Conservation (phyloP, 2,329 filamentous ascomycete species). For the Dichotomopilus funicola region DNA sequence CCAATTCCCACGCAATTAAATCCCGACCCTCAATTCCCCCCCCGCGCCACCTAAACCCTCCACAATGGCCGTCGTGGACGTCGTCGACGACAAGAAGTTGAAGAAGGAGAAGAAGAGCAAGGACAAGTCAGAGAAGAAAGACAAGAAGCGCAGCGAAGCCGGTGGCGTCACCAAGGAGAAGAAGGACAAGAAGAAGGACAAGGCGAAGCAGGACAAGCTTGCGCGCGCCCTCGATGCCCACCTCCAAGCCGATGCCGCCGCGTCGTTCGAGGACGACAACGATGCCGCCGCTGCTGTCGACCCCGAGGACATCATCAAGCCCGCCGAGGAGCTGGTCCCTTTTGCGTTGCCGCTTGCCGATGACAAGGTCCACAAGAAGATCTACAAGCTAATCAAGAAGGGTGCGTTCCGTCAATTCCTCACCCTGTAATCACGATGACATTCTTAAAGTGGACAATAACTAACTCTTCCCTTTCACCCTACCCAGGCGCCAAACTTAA, state of each 20-base stretch:
- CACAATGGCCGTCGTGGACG: slow-evolving; percentile 21
- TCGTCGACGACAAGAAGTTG: slow-evolving; percentile 19
- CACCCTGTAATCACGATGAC: too few relatives aligned
- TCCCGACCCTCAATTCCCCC: not conserved
- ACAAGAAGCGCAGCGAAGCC: slow-evolving; percentile 48
- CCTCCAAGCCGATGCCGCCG: slow-evolving; percentile 49
- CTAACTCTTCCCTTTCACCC: not conserved
- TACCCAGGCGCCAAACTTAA: slow-evolving; percentile 82
- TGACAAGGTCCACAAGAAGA: slow-evolving; percentile 66
- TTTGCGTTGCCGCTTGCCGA: slow-evolving; percentile 77
- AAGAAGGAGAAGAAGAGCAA: slow-evolving; percentile 37
- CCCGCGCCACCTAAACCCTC: not conserved
- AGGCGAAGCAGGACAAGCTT: slow-evolving; percentile 68
- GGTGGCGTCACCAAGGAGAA: slow-evolving; percentile 48
- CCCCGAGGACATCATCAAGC: slow-evolving; percentile 39
- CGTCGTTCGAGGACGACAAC: slow-evolving; percentile 36
- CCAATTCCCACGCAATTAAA: not conserved
- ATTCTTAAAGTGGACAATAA: slow-evolving; percentile 6
- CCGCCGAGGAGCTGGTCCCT: slow-evolving; percentile 60
- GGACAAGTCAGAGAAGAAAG: slow-evolving; percentile 36
- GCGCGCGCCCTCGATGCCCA: slow-evolving; percentile 59
- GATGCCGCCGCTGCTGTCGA: slow-evolving; percentile 35
- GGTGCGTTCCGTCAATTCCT: slow-evolving; percentile 36
- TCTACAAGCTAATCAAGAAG: slow-evolving; percentile 59
- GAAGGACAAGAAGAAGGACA: slow-evolving; percentile 60